phyloP scores from a whole-genome alignment of 148 eudicot species.

The Rhododendron mucronatum region DNA sequence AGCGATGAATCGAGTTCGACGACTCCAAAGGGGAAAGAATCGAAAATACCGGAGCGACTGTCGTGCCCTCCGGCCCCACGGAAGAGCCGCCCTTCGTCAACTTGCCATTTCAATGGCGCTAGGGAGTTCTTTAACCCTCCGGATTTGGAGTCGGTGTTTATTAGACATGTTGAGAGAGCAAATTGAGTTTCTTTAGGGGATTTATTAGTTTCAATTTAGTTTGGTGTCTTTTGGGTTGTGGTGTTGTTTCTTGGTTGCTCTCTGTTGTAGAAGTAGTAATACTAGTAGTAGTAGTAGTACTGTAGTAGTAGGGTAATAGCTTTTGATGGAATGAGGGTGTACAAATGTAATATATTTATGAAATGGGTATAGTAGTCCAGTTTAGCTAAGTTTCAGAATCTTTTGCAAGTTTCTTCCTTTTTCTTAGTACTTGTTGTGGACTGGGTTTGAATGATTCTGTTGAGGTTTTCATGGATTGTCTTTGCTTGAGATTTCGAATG shows the following conservation, averaged over 20 bases:
- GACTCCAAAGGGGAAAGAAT: constrained; percentile 49
- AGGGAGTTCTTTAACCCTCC: constrained; percentile 55
- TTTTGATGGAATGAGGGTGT: constrained; percentile 1
- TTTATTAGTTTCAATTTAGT: not conserved
- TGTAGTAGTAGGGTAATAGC: not conserved
- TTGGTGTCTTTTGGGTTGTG: not conserved
- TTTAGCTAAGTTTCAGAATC: not conserved
- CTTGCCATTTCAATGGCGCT: constrained; percentile 24
- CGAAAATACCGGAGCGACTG: constrained; percentile 42
- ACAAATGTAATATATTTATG: constrained; percentile 17
- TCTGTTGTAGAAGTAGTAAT: not conserved
- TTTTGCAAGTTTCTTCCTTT: not conserved
- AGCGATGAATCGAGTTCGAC: constrained; percentile 29
- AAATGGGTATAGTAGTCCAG: constrained; percentile 8
- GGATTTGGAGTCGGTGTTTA: constrained; percentile 56
- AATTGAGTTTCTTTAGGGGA: constrained; percentile 12
- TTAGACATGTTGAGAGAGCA: constrained; percentile 34
- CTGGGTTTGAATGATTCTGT: not conserved
- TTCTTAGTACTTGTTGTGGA: not conserved
- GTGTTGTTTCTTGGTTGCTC: not conserved
- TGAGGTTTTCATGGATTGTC: not conserved
- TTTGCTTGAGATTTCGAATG: not conserved
- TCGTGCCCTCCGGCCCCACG: constrained; percentile 65
- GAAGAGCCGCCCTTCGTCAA: constrained; percentile 37
- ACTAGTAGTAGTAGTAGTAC: constrained; percentile 1